Base-by-base conservation (phyloP, 192 early-diverging fungal genomes). In the Backusella westeae region DNA sequence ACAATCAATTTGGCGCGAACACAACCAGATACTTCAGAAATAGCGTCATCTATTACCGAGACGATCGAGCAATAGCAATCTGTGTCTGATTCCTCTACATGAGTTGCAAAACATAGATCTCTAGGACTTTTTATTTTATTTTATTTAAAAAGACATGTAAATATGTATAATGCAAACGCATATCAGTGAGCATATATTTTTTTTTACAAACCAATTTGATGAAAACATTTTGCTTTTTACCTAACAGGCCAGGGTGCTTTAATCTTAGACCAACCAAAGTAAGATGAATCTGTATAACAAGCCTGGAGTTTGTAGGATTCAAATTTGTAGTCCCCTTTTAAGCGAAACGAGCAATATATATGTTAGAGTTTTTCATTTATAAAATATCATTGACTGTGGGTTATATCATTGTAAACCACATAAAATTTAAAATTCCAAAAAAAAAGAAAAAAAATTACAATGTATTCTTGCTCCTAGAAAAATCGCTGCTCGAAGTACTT, bases 1-100 rank as follows among this genome's bases (percentile, higher is more conserved):
- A 83, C 66, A 15, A 83, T 80, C 0, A 89, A 52, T 19, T 83
- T 49, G 12, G 83, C 88, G 19, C 88, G 84, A 4, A 88, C 85
- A 53, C 83, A 82, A 44, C 83, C 84, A 36, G 81, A 81, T 7
- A 79, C 79, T 14, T 83, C 84, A 17, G 87, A 85, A 14, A 88
- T 86, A 2, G 67, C 73, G 17, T 81, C 21, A 63, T 89, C 88
- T 29, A 81, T 75, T 2, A 89, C 82, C 10, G 87, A 88, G 1
- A 84, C 80, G 19, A 82, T 79, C 17, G 79, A 73, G 41, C 82
- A 77, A 65, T 81, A 81, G 23, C 81, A 34, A 4, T 75, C 73
- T 8, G 82, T 76, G 2, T 52, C 59, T 36, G 32, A 36, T 19
- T 72, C 17, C 21, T 83, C 76, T n/a, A 76, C 52, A 10, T 83